Percentiles rank a stretch among this genome's conserved stretches.
These are phyloP conservation scores for Penicilliopsis zonata DNA, from an alignment of 495 filamentous ascomycete species.

Conservation along the genomic window DNA sequence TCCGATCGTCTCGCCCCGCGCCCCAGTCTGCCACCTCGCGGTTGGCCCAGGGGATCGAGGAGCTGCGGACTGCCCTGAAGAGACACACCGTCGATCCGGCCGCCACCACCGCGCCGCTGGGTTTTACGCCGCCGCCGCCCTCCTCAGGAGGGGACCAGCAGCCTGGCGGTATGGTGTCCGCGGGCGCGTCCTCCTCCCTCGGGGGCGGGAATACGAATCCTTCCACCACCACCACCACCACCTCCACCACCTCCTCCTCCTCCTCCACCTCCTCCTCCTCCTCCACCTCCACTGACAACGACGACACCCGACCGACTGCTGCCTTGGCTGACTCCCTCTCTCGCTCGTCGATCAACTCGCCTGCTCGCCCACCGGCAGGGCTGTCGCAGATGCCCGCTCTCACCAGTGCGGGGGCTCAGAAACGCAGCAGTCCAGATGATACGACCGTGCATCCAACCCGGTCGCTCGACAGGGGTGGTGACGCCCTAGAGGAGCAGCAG, in stretches of 20 bases:
- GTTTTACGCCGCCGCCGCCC: conserved; percentile 22
- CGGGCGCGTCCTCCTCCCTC: conserved; percentile 19
- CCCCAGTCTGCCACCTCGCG: conserved; percentile 12
- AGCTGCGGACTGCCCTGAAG: conserved; percentile 34
- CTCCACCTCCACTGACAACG: conserved; percentile 10
- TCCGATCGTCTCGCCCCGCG: too few relatives aligned
- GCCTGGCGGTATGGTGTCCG: conserved; percentile 25
- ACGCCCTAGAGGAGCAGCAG: conserved; percentile 36
- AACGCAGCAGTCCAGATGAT: conserved; percentile 27
- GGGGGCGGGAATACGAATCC: conserved; percentile 6
- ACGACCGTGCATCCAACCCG: conserved; percentile 16
- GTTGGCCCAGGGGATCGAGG: conserved; percentile 28
- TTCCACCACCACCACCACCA: conserved; percentile 9
- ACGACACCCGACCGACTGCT: conserved; percentile 8
- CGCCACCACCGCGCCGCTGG: background rate
- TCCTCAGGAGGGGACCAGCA: conserved; percentile 20
- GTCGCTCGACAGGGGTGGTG: conserved; percentile 33
- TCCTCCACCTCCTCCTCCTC: conserved; percentile 12
- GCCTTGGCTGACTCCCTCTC: conserved; percentile 13
- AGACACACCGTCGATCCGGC: conserved; percentile 29
- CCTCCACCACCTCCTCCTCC: conserved; percentile 13
- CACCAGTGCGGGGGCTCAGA: conserved; percentile 25
- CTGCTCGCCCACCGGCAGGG: too few relatives aligned
- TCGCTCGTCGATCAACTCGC: too few relatives aligned
- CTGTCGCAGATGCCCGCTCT: conserved; percentile 28